A percentile compares a stretch with the other conserved stretches of the same genome.
These are phyloP conservation scores for Cercospora canescens DNA, from an alignment of 2,329 filamentous ascomycete species.

Conservation along the genomic window DNA sequence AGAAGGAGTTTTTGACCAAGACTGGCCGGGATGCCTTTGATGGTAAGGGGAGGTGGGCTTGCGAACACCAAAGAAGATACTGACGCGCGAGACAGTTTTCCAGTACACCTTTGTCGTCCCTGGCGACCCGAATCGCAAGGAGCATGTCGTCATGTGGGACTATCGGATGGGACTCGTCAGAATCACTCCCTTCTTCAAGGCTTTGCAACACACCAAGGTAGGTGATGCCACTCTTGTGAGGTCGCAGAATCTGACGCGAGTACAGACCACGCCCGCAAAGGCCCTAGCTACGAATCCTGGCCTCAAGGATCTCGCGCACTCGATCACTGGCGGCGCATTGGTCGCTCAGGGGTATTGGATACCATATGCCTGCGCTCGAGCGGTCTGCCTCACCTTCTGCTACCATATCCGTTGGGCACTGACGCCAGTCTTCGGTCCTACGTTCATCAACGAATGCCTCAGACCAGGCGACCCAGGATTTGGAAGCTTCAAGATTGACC, in stretches of 20 bases:
- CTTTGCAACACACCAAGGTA: constrained; percentile 83
- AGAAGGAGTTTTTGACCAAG: constrained; percentile 83
- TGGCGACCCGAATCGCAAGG: constrained; percentile 54
- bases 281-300: constrained; percentile 70
- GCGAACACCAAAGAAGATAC: not conserved
- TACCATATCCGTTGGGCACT: constrained; percentile 78
- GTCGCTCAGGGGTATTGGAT: constrained; percentile 98
- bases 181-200: constrained; percentile 94
- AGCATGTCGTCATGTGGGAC: constrained; percentile 82
- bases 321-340: constrained; percentile 90
- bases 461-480: constrained; percentile 62
- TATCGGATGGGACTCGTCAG: constrained; percentile 92
- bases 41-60: constrained; percentile 55
- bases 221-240: constrained; percentile 26
- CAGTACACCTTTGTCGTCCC: constrained; percentile 79
- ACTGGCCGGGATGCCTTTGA: constrained; percentile 87
- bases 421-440: constrained; percentile 84
- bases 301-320: constrained; percentile 85
- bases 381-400: constrained; percentile 88
- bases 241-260: constrained; percentile 8
- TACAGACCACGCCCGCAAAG: constrained; percentile 82
- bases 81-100: constrained; percentile 59
- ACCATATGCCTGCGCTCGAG: constrained; percentile 82
- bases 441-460: constrained; percentile 74
- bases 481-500: constrained; percentile 43